Evolutionary conservation across 2,329 filamentous ascomycete species (phyloP).

Genomic region (Trichoderma atroviride): DNA sequence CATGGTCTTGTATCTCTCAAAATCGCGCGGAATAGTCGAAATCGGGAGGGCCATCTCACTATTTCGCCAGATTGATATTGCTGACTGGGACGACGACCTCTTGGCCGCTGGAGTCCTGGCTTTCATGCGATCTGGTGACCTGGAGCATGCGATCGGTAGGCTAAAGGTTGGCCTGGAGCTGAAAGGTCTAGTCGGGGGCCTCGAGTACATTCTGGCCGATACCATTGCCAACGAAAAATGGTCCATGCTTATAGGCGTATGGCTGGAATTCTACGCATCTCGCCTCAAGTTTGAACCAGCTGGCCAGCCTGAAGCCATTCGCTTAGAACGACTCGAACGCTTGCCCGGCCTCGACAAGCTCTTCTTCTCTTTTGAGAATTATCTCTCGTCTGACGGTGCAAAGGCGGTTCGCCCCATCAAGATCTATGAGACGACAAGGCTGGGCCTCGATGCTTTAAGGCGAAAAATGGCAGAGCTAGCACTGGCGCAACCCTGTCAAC

Average conservation of each 20-base stretch:
- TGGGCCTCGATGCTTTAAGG: conserved; percentile 36
- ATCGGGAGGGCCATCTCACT: conserved; percentile 50
- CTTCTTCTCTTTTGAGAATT: conserved; percentile 42
- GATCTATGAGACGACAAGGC: conserved; percentile 30
- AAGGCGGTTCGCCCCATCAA: conserved; percentile 33
- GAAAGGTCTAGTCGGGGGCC: conserved; percentile 41
- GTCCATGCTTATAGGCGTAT: conserved; percentile 42
- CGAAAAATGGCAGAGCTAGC: conserved; percentile 39
- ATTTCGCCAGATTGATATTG: conserved; percentile 43
- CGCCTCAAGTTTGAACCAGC: conserved; percentile 25
- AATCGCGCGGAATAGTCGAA: conserved; percentile 48
- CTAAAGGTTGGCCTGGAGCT: conserved; percentile 45
- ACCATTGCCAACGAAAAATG: conserved; percentile 44
- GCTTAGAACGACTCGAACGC: conserved; percentile 32
- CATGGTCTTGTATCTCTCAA: conserved; percentile 48
- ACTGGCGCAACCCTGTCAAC: conserved; percentile 40
- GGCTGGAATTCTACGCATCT: conserved; percentile 40
- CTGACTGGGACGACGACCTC: conserved; percentile 46
- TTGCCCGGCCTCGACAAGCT: conserved; percentile 37
- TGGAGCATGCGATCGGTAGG: conserved; percentile 43
- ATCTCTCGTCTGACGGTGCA: conserved; percentile 36
- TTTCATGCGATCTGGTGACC: conserved; percentile 46
- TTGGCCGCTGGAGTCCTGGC: conserved; percentile 48
- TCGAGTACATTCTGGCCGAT: conserved; percentile 50
- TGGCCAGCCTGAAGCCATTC: conserved; percentile 27